Conservation (phyloP, 805 yeast species). For the Metschnikowia chrysomelidarum region DNA sequence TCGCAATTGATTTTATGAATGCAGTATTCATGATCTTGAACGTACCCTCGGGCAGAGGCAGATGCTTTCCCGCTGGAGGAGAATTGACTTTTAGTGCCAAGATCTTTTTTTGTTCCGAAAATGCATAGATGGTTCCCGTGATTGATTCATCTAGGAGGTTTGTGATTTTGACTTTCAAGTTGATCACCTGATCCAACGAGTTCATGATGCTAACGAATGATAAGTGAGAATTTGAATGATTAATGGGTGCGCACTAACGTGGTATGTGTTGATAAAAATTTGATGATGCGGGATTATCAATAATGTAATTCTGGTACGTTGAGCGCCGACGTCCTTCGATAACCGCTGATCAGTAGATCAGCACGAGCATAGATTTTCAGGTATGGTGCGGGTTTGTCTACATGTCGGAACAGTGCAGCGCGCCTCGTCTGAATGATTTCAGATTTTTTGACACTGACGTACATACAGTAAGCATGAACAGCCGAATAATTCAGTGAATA, state of each 20-base stretch:
- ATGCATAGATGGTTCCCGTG: conserved; percentile 64
- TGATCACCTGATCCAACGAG: conserved; percentile 17
- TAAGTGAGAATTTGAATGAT: not conserved
- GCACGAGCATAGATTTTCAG: too few species aligned
- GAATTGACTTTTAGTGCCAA: conserved; percentile 30
- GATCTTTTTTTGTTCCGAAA: conserved; percentile 49
- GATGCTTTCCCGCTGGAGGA: conserved; percentile 1
- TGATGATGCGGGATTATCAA: too few species aligned
- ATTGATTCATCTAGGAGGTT: conserved; percentile 57
- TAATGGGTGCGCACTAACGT: not conserved
- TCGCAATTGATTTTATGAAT: conserved; percentile 54
- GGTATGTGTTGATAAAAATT: too few species aligned
- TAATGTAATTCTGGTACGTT: too few species aligned
- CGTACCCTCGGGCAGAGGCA: conserved; percentile 16
- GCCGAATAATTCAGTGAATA: too few species aligned
- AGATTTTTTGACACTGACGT: not conserved
- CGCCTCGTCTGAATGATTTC: not conserved
- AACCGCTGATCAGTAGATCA: too few species aligned
- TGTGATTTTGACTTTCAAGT: conserved; percentile 51
- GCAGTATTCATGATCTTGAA: conserved; percentile 56
- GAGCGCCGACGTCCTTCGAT: too few species aligned
- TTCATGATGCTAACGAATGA: conserved; percentile 10
- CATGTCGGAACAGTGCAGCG: conserved; percentile 9
- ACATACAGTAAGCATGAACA: too few species aligned
- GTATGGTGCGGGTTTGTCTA: conserved; percentile 1